Evolutionary conservation across 2,329 filamentous ascomycete species (phyloP), one percentile per base, ranked within the genome.

Genomic region (Ceratocystiopsis brevicomis): DNA sequence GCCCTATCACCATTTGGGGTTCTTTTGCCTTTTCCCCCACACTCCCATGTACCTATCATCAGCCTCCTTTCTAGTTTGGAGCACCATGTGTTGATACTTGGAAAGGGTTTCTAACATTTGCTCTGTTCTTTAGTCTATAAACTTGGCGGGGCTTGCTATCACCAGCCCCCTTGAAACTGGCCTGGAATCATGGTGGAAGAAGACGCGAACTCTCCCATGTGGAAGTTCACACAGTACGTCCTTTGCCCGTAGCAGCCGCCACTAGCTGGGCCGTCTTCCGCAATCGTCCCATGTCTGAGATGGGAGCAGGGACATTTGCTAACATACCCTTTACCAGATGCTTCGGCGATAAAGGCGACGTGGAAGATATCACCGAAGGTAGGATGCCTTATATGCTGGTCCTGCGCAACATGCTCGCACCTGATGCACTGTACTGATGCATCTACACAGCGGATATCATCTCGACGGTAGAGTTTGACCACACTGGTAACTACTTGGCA

Each of bases 261-360:
- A 30, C 25, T 9, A 10, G 25, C 6, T 9, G 25, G 8, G 25
- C 25, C 8, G 25, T 8, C 25, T 30, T 30, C 25, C 25, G 25
- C 25, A 10, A 10, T 30, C 25, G 8, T 30, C 10, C 25, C 25
- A 30, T 30, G 5, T 11, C 25, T 4, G 25, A 9, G 6, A 4
- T 4, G 19, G 6, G 19, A 6, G 19, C 19, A 21, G 6, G 32
- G 13, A 32, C 35, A 43, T 34, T 37, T 49, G 43, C 49, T 58
- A 50, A 56, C 49, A 53, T 50, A 50, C 47, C 33, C 15, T 18
- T 45, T 47, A 9, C 45, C 57, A 96, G 88, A 69, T 96, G 90
- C 70, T 98, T 98, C 66, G 90, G 90, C 64, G 90, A 98, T 68
- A 98, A 98, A 68, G 90, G 90, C 55, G 90, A 98, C 68, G 88